A percentile compares a stretch with the other conserved stretches of the same genome.
Conservation (phyloP, 1,284 basidiomycete species). For the Puccinia sorghi region DNA sequence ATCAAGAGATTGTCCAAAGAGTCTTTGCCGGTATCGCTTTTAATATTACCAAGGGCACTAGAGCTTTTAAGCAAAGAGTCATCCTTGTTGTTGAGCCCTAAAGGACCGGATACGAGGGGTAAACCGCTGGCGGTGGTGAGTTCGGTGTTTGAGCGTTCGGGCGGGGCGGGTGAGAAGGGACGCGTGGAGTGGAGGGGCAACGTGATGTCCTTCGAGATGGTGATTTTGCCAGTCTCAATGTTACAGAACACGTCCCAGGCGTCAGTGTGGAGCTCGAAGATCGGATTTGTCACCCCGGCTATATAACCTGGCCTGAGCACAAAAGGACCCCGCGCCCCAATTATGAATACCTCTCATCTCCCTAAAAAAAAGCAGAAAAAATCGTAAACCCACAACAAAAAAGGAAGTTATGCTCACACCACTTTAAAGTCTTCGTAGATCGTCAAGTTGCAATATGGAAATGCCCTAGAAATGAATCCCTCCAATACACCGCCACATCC, state of each 20-base stretch:
- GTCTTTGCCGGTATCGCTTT: conserved; percentile 62
- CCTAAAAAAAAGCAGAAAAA: neutral
- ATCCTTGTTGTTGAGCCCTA: neutral
- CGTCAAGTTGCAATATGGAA: conserved; percentile 88
- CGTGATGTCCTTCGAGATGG: conserved; percentile 76
- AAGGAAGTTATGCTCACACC: conserved; percentile 65
- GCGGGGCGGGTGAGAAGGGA: conserved; percentile 31
- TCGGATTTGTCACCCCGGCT: conserved; percentile 93
- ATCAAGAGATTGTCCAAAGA: conserved; percentile 80
- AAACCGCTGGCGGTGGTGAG: conserved; percentile 21
- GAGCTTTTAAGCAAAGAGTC: neutral
- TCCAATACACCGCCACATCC: conserved; percentile 81
- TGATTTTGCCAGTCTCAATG: conserved; percentile 78
- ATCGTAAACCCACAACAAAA: neutral
- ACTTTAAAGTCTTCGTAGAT: conserved; percentile 85
- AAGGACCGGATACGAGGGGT: neutral
- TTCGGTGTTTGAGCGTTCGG: conserved; percentile 37
- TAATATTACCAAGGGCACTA: conserved; percentile 10
- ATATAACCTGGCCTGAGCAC: conserved; percentile 76
- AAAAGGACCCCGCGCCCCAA: neutral
- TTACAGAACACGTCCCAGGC: conserved; percentile 89
- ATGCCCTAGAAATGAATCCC: conserved; percentile 82
- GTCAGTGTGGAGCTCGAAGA: conserved; percentile 67
- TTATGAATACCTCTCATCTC: too few relatives aligned
- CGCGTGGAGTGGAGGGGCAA: neutral